Conservation (phyloP, 2,329 filamentous ascomycete genomes). For the Trichoderma brevicompactum region DNA sequence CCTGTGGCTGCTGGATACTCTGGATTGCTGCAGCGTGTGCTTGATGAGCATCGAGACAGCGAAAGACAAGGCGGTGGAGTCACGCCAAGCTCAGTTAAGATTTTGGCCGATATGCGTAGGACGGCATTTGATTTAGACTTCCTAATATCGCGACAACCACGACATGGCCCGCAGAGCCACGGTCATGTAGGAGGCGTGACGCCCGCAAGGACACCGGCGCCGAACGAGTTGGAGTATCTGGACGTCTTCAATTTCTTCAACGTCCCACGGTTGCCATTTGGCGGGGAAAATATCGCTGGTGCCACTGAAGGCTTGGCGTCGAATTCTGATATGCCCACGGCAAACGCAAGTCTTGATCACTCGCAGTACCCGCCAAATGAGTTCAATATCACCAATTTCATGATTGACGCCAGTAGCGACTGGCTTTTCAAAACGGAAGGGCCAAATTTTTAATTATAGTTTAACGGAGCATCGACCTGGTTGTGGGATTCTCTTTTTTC, state of each 20-base stretch:
- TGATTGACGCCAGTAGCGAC: constrained; percentile 73
- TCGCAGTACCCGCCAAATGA: constrained; percentile 54
- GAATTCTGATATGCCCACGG: constrained; percentile 38
- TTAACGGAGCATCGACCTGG: background rate
- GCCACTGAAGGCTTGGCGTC: constrained; percentile 31
- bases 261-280: constrained; percentile 71
- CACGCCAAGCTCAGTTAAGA: constrained; percentile 81
- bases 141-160: constrained; percentile 81
- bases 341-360: constrained; percentile 35
- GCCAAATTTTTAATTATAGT: constrained; percentile 36
- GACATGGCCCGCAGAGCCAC: constrained; percentile 46
- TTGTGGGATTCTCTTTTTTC: background rate
- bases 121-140: constrained; percentile 91
- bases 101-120: constrained; percentile 87
- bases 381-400: constrained; percentile 79
- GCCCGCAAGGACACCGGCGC: constrained; percentile 69
- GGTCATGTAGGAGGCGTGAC: constrained; percentile 59
- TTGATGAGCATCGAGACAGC: constrained; percentile 83
- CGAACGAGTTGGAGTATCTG: constrained; percentile 85
- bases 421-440: constrained; percentile 69
- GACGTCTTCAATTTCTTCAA: constrained; percentile 97
- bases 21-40: constrained; percentile 75
- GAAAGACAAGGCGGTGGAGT: constrained; percentile 74
- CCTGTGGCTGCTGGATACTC: constrained; percentile 84
- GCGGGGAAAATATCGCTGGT: constrained; percentile 43